Evolutionary conservation across 495 filamentous ascomycete genomes (phyloP).

Genomic region (Xylaria curta): DNA sequence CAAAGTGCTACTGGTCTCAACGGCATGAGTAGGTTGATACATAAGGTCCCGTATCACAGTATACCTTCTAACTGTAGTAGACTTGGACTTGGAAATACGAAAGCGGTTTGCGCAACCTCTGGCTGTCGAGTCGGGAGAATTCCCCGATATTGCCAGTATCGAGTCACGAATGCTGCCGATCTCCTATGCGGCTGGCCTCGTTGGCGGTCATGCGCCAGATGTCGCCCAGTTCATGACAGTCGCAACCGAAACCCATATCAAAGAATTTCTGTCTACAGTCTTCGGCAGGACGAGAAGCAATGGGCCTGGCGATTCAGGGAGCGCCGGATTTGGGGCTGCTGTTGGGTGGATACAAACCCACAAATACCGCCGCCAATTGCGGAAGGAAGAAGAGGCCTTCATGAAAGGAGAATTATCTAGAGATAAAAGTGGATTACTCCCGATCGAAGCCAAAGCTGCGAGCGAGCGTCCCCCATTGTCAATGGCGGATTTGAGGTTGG

Average conservation of each 20-base stretch:
- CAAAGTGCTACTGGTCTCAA: conserved; percentile 82
- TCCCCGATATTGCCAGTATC: conserved; percentile 82
- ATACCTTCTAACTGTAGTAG: conserved; percentile 47
- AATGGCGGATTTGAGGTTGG: conserved; percentile 79
- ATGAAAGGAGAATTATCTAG: conserved; percentile 69
- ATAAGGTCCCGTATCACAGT: conserved; percentile 20
- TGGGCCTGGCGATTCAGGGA: conserved; percentile 65
- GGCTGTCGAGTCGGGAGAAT: conserved; percentile 88
- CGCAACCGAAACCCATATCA: conserved; percentile 90
- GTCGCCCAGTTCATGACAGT: conserved; percentile 87
- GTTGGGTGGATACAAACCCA: conserved; percentile 78
- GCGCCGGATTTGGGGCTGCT: conserved; percentile 64
- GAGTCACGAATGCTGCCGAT: conserved; percentile 88
- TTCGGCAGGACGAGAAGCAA: conserved; percentile 82
- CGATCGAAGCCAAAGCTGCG: conserved; percentile 74
- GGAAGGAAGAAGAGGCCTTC: conserved; percentile 72
- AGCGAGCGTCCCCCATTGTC: conserved; percentile 69
- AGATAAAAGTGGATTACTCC: conserved; percentile 76
- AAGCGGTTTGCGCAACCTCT: conserved; percentile 90
- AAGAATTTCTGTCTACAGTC: conserved; percentile 80
- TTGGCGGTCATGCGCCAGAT: conserved; percentile 70
- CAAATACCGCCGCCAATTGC: conserved; percentile 74
- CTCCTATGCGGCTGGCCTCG: conserved; percentile 89
- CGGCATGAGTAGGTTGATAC: conserved; percentile 77
- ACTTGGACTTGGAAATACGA: conserved; percentile 90